These are phyloP conservation scores for Tricholoma hemisulphureum DNA, from an alignment of 768 basidiomycete genomes.

Conservation along the genomic window DNA sequence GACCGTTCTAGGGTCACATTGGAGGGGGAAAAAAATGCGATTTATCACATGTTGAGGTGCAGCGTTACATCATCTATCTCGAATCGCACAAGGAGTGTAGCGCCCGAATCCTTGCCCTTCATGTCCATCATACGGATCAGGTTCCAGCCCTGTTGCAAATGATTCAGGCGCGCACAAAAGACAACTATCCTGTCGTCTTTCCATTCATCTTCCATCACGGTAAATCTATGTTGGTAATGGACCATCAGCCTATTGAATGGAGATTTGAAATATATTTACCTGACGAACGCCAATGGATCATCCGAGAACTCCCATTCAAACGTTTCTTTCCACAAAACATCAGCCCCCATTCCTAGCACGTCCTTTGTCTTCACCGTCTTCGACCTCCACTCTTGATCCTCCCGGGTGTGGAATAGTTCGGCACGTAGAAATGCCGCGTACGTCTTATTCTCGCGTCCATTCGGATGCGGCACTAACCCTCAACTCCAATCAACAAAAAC, in stretches of 20 bases:
- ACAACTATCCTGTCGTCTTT: constrained; percentile 46
- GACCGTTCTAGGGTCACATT: too few relatives aligned
- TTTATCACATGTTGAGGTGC: not conserved
- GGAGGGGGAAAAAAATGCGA: not conserved
- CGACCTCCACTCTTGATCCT: constrained; percentile 45
- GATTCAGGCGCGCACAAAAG: constrained; percentile 52
- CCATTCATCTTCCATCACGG: constrained; percentile 40
- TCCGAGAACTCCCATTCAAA: constrained; percentile 50
- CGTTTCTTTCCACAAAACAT: constrained; percentile 41
- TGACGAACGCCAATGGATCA: constrained; percentile 54
- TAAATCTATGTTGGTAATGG: constrained; percentile 25
- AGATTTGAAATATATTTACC: constrained; percentile 21
- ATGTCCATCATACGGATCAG: constrained; percentile 49
- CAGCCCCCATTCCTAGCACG: constrained; percentile 30
- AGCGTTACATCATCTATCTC: constrained; percentile 24
- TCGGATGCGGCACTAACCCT: constrained; percentile 46
- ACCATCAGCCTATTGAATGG: not conserved
- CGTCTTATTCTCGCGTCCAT: constrained; percentile 34
- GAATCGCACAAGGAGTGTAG: constrained; percentile 33
- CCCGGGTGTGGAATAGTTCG: constrained; percentile 41
- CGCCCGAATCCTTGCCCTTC: constrained; percentile 49
- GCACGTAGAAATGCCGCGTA: constrained; percentile 45
- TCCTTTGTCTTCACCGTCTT: constrained; percentile 37
- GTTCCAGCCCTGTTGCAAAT: constrained; percentile 48
- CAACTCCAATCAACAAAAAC: not conserved